phyloP scores from a whole-genome alignment of 345 rosid genomes.

The Aquilaria yunnanensis region DNA sequence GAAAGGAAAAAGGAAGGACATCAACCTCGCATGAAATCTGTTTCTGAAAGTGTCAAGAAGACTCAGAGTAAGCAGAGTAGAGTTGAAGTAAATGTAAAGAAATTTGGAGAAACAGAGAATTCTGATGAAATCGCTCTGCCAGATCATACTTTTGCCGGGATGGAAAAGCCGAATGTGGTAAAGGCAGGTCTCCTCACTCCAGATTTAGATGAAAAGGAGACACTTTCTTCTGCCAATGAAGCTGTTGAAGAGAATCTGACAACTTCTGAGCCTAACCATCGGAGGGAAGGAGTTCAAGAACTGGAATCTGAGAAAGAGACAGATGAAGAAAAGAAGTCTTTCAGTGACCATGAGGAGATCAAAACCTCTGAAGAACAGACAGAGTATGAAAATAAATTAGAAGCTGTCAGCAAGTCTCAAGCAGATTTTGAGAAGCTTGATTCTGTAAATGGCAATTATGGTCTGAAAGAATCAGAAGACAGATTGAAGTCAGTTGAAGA shows the following conservation, averaged over 20 bases:
- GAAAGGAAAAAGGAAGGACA: slow-evolving; percentile 56
- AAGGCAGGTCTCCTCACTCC: slow-evolving; percentile 16
- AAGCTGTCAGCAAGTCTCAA: slow-evolving; percentile 27
- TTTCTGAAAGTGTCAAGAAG: slow-evolving; percentile 26
- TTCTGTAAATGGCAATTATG: slow-evolving; percentile 22
- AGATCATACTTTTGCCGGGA: slow-evolving; percentile 14
- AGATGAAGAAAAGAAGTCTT: slow-evolving; percentile 23
- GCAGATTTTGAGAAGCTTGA: slow-evolving; percentile 29
- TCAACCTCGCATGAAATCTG: slow-evolving; percentile 30
- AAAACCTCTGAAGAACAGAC: slow-evolving; percentile 27
- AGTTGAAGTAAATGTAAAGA: slow-evolving; percentile 26
- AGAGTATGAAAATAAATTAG: slow-evolving; percentile 21
- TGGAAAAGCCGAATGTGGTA: slow-evolving; percentile 11
- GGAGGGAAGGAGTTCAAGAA: slow-evolving; percentile 29
- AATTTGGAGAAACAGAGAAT: slow-evolving; percentile 28
- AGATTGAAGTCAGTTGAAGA: slow-evolving; percentile 19
- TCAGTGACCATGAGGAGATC: slow-evolving; percentile 21
- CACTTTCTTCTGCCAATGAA: slow-evolving; percentile 12
- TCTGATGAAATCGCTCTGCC: slow-evolving; percentile 16
- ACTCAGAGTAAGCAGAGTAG: slow-evolving; percentile 24
- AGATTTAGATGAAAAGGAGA: slow-evolving; percentile 18
- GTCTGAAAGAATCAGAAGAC: slow-evolving; percentile 17
- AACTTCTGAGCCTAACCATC: slow-evolving; percentile 21
- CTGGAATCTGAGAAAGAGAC: slow-evolving; percentile 25
- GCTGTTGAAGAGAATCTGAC: slow-evolving; percentile 14